Conservation (phyloP, 78 protist genomes). For the Dictyostelium brefeldianum region DNA sequence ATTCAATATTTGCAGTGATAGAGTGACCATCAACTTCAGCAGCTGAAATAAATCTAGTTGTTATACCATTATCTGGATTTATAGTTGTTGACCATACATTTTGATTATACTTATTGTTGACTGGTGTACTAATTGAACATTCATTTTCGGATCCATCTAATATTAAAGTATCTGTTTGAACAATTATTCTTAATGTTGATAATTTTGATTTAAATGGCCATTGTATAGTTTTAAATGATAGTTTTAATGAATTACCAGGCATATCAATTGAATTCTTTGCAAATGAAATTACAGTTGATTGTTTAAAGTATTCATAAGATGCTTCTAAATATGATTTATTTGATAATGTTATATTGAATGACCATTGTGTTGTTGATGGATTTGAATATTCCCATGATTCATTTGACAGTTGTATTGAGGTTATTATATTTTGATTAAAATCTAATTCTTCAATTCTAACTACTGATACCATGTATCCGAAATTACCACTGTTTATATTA, state of each 20-base stretch:
- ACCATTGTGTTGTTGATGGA: not conserved
- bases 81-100: not conserved
- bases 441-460: not conserved
- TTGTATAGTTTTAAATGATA: not conserved
- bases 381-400: not conserved
- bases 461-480: not conserved
- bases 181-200: not conserved
- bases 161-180: not conserved
- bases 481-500: not conserved
- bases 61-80: not conserved
- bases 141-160: too few relatives aligned
- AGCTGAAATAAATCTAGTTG: not conserved
- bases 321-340: not conserved
- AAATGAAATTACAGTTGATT: not conserved
- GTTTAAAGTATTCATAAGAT: not conserved
- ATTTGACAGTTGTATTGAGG: not conserved
- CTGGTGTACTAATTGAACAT: not conserved
- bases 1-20: not conserved
- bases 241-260: not conserved
- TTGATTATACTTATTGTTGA: not conserved
- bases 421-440: not conserved
- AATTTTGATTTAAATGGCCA: constrained; percentile 12
- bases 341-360: not conserved
- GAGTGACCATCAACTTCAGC: not conserved
- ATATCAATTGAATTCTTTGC: not conserved